These are phyloP conservation scores for Lasiodiplodia sp. DNA, from an alignment of 2,329 filamentous ascomycete species.

Conservation along the genomic window DNA sequence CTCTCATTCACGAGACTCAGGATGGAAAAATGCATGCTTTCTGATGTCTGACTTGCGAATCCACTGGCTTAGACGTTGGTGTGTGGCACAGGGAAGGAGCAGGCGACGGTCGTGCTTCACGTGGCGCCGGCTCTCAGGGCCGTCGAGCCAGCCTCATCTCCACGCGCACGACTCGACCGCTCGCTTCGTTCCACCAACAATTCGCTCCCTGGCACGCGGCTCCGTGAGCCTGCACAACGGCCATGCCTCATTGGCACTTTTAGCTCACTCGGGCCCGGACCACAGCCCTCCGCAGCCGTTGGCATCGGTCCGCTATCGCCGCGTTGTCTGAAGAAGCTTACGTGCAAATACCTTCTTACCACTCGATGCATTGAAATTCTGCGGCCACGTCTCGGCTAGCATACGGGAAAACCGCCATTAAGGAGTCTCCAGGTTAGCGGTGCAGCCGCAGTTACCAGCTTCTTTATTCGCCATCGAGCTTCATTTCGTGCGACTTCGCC, in stretches of 20 bases:
- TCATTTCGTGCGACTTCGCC: slow-evolving; percentile 6
- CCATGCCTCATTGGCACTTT: slow-evolving; percentile 6
- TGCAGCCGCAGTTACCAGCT: slow-evolving; percentile 11
- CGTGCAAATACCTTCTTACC: slow-evolving; percentile 16
- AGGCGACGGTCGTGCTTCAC: slow-evolving; percentile 5
- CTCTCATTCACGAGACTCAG: neutral
- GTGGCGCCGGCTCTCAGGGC: slow-evolving; percentile 16
- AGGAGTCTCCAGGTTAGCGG: slow-evolving; percentile 4
- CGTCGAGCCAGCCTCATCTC: slow-evolving; percentile 21
- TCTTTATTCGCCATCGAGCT: slow-evolving; percentile 11
- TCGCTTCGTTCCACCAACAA: slow-evolving; percentile 27
- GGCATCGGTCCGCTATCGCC: slow-evolving; percentile 23
- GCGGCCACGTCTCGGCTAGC: slow-evolving; percentile 5
- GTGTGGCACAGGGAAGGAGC: neutral
- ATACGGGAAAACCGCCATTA: slow-evolving; percentile 2
- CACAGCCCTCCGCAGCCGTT: slow-evolving; percentile 15
- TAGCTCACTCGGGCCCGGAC: slow-evolving; percentile 24
- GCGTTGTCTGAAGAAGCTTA: slow-evolving; percentile 12
- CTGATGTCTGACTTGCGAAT: neutral
- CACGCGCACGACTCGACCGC: slow-evolving; percentile 23
- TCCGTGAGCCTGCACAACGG: slow-evolving; percentile 8
- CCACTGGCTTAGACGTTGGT: neutral
- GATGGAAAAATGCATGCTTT: neutral
- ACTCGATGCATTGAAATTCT: neutral
- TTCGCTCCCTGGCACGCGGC: slow-evolving; percentile 24